Evolutionary conservation across 176 grass and related monocot genomes (phyloP).

Genomic region (Eleusine indica): DNA sequence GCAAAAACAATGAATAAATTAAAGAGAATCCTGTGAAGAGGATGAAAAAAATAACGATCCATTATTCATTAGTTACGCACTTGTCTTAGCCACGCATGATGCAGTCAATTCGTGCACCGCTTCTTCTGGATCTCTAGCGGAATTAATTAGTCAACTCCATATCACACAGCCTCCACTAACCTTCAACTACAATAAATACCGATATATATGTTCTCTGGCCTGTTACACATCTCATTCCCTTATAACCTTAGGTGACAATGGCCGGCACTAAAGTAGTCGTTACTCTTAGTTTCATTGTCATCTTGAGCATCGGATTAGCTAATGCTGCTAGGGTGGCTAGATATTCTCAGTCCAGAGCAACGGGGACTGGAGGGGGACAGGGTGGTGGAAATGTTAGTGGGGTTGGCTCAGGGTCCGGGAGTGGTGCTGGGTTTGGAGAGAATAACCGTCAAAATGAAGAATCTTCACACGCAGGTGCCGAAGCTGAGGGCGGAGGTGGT

Average conservation of each 20-base stretch:
- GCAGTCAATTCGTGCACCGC: too few relatives aligned
- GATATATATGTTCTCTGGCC: too few relatives aligned
- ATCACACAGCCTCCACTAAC: too few relatives aligned
- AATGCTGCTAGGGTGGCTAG: slow-evolving; percentile 22
- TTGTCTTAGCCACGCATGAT: too few relatives aligned
- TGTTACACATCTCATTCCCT: background rate
- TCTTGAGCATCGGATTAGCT: slow-evolving; percentile 4
- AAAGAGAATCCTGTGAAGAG: too few relatives aligned
- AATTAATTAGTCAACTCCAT: too few relatives aligned
- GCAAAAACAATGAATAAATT: too few relatives aligned
- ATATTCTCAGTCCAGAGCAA: background rate
- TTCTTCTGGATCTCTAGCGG: too few relatives aligned
- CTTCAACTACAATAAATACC: too few relatives aligned
- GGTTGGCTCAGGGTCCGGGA: background rate
- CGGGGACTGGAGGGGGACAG: background rate
- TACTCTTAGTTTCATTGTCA: background rate
- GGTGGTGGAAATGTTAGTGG: slow-evolving; percentile 1
- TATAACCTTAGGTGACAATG: slow-evolving; percentile 8
- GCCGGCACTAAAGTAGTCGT: background rate
- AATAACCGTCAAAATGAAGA: background rate
- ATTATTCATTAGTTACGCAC: too few relatives aligned
- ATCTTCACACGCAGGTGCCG: background rate
- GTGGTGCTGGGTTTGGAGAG: background rate
- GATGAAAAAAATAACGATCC: too few relatives aligned
- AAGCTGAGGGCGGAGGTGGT: background rate